Conservation (phyloP, 768 basidiomycete genomes). For the Psilocybe cubensis region DNA sequence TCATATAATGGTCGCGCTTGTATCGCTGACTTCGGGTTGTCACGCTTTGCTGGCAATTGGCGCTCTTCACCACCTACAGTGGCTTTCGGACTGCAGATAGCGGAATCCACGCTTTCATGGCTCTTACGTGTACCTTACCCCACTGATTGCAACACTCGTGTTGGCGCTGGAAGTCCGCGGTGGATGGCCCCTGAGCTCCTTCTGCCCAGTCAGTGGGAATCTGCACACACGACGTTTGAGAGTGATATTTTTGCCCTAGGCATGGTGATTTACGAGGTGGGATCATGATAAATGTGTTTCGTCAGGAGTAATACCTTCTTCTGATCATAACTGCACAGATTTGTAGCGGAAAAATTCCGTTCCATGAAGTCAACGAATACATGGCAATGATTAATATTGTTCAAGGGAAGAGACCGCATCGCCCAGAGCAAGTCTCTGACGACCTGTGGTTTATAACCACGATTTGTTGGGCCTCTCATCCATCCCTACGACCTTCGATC, state of each 20-base stretch:
- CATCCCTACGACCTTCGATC: conserved; percentile 12
- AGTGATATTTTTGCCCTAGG: conserved; percentile 34
- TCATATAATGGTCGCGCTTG: conserved; percentile 8
- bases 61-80: background rate
- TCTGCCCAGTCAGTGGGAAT: conserved; percentile 16
- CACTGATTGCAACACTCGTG: background rate
- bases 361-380: conserved; percentile 5
- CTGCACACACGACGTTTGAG: conserved; percentile 21
- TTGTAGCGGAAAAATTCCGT: conserved; percentile 16
- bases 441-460: conserved; percentile 8
- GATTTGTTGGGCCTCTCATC: conserved; percentile 14
- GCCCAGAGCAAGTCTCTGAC: conserved; percentile 7
- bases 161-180: conserved; percentile 25
- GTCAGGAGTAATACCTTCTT: background rate
- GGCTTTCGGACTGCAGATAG: background rate
- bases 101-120: background rate
- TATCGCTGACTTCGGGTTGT: conserved; percentile 21
- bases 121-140: background rate
- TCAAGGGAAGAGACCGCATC: conserved; percentile 11
- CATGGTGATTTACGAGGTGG: conserved; percentile 30
- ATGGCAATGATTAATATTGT: conserved; percentile 16
- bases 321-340: conserved; percentile 7
- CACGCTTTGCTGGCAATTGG: background rate
- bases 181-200: conserved; percentile 36
- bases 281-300: background rate